Evolutionary conservation across 2,329 filamentous ascomycete species (phyloP), one percentile per base, ranked within the genome.

Genomic region (Botryotinia globosa): DNA sequence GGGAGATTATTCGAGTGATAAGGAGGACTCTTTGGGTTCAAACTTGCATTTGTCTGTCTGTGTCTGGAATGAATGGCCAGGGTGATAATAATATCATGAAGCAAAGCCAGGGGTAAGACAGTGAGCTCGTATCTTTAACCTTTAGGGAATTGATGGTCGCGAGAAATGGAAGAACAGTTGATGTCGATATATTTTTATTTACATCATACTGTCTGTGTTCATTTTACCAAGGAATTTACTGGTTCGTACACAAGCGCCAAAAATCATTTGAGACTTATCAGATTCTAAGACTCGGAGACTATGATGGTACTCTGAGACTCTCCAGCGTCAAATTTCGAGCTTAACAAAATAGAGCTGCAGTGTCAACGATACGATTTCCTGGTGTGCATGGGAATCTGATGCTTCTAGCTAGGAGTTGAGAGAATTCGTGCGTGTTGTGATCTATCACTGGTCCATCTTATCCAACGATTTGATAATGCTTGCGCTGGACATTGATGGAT

Each of bases 381-480:
- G 29, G 32, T 39, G 22, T 29, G 22, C 45, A 66, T 66, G 4
- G 2, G 44, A 51, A 66, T 54, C 22, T 48, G 63, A 65, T 65
- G 22, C 63, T 65, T 34, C 22, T 5, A 10, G 22, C 14, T n/a
- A 34, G 18, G 63, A 51, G 32, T 37, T 66, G 3, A 37, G 44
- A 48, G 25, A 44, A n/a, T 48, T 65, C 44, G 20, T 51, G 22
- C 22, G 45, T 18, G 42, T 44, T 18, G 16, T 44, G 16, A 16
- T 54, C 25, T n/a, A 5, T 51, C 25, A 51, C 48, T 51, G 48
- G 48, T 14, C 48, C 48, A 32, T 56, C 37, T 32, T 20, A 32
- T 67, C 64, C 64, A 67, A 54, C 25, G 25, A 67, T 67, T 54
- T 67, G 25, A 42, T 42, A 29, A 66, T 66, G 64, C 25, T 54